Base-by-base conservation (phyloP, 805 yeast genomes). In the Lachancea sp. region DNA sequence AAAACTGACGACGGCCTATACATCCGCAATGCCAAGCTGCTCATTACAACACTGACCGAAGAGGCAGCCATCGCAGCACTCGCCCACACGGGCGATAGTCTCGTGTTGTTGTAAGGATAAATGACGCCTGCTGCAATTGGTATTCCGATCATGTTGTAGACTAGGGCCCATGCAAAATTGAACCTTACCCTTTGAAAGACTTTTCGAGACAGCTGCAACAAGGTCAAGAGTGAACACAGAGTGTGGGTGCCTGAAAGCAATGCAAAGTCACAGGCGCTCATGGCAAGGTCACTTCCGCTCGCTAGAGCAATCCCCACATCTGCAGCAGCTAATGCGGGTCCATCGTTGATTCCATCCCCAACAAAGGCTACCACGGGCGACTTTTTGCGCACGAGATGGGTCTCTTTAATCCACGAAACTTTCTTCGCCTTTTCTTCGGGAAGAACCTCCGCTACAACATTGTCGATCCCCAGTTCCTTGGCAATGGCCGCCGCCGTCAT, bases 261-360 rank as follows among this genome's bases (percentile, higher is more conserved):
- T 16, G 85, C 82, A 55, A 85, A 84, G 59, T 85, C 87, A 46
- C 86, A 81, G 2, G 89, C 78, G 2, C 83, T 77, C 42, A 84
- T 69, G 0, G 93, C 90, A 39, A 85, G 67, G 52, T 85, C 93
- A 1, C 89, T 79, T 0, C 91, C 91, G 0, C 82, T 73, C 0
- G 89, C 84, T 49, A 85, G 68, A 0, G 93, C 89, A 38, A 85
- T 72, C 3, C 93, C 93, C 17, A 85, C 80, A 63, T 83, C 87
- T 0, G 93, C 87, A 1, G 75, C 68, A 3, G 88, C 75, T 42
- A 85, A 66, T 0, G 93, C 87, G 1, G 91, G 91, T 0, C 93
- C 88, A 62, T 85, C 93, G 59, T 85, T 85, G 29, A 85, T 79
- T 17, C 93, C 93, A 55, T 85, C 93, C 9, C 93, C 93, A 8